Evolutionary conservation across 345 rosid species (phyloP), one percentile per base, ranked within the genome.

Genomic region (Eucalyptus sideroxylon): DNA sequence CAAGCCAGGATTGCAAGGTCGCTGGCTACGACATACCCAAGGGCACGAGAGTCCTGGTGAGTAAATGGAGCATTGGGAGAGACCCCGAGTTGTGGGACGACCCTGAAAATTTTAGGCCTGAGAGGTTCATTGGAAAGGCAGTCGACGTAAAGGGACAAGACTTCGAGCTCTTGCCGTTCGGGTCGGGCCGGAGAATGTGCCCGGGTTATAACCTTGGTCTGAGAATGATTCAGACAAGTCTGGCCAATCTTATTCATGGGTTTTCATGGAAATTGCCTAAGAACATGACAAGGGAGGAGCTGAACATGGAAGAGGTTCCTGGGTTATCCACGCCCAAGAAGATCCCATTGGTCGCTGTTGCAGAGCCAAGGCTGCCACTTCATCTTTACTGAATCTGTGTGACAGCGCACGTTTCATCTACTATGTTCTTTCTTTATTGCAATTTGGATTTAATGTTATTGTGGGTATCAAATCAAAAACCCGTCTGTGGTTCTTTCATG

Each of bases 101-200:
- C 19, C 91, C 89, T 42, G 47, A 69, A 2, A 87, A 87, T 44
- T 92, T 92, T 88, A 44, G 51, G n/a, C 93, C 93, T 3, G 90
- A 91, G 67, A 90, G 93, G 89, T 88, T 90, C 67, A 34, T 91
- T 19, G 92, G 89, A 65, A 53, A 45, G 80, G 77, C 51, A 15
- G 24, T 90, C 8, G 91, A 90, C 12, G 91, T 86, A n/a, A 90
- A 90, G 87, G 93, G 93, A 2, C 93, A 94, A 90, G 94, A 94
- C 91, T 92, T 90, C 27, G 91, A 90, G 26, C 89, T 95, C 82
- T 86, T 94, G 72, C 96, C 95, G 1, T 95, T 95, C 50, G 96
- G 93, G 23, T 37, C 93, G 5, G 93, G 93, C 23, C 88, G 92
- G 67, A 89, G 93, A 87, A 91, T 92, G 42, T 92, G 92, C 44